Evolutionary conservation across 2,329 filamentous ascomycete genomes (phyloP).

Genomic region (Endoconidiophora polonica): DNA sequence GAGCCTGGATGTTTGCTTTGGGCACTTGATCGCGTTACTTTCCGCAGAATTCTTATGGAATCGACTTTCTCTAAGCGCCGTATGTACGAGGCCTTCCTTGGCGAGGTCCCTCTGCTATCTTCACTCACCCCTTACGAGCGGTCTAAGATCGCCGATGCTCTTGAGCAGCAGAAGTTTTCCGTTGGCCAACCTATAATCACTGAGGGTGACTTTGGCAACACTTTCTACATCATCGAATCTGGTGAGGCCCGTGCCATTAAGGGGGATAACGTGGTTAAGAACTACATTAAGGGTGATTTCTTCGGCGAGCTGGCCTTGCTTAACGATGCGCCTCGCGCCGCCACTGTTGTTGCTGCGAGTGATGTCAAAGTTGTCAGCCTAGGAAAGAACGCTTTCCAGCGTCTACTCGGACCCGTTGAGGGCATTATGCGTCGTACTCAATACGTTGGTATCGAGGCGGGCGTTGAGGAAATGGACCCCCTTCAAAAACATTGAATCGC

Average conservation of each 20-base stretch:
- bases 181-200: slow-evolving; percentile 69
- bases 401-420: slow-evolving; percentile 81
- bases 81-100: slow-evolving; percentile 94
- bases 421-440: slow-evolving; percentile 76
- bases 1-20: slow-evolving; percentile 69
- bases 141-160: slow-evolving; percentile 89
- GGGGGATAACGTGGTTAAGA: slow-evolving; percentile 55
- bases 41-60: slow-evolving; percentile 96
- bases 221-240: slow-evolving; percentile 79
- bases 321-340: slow-evolving; percentile 84
- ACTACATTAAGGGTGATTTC: slow-evolving; percentile 84
- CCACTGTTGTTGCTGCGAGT: slow-evolving; percentile 66
- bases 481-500: slow-evolving; percentile 26
- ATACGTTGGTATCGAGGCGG: slow-evolving; percentile 42
- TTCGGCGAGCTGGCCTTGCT: slow-evolving; percentile 90
- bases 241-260: slow-evolving; percentile 82
- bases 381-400: slow-evolving; percentile 87
- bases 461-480: slow-evolving; percentile 52
- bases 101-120: slow-evolving; percentile 75
- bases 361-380: slow-evolving; percentile 87
- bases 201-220: slow-evolving; percentile 80
- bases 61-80: slow-evolving; percentile 88
- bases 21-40: slow-evolving; percentile 89
- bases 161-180: slow-evolving; percentile 78
- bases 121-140: slow-evolving; percentile 82